Evolutionary conservation across 192 early-diverging fungal species (phyloP), one percentile per base, ranked within the genome.

Genomic region (Allomyces macrogynus): DNA sequence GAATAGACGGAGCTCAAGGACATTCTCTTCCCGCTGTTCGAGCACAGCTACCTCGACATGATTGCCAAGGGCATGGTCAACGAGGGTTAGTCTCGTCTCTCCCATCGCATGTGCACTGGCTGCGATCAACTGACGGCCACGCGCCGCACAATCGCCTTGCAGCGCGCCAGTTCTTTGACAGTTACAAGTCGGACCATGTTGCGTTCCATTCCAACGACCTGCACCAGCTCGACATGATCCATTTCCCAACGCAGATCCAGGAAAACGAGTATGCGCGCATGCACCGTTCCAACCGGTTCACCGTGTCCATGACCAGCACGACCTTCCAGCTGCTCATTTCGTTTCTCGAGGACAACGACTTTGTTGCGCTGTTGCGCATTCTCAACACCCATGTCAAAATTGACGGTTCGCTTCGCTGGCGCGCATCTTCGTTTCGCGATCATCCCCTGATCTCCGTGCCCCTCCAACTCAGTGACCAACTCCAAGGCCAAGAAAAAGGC

Each of bases 331-430:
- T 99, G 23, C 80, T 97, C 63, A 69, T 96, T 62, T 81, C 86
- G 64, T 97, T 89, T 71, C 73, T 99, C 67, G 90, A 95, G 73
- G 92, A 97, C 67, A 91, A 91, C 77, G 85, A 88, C 62, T 88
- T 86, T 63, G 88, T 88, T 70, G 74, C 92, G 54, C 67, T 99
- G 60, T 81, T 95, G 68, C 78, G 91, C 70, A 81, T 97, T 24
- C 83, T 95, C 57, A 95, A 99, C 72, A 89, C 95, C 74, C 84
- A 94, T 64, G 63, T 97, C 24, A 85, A 86, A 65, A 93, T 99
- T 25, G 74, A 83, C 69, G 81, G 61, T 73, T 7, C 32, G 3
- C 32, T 3, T 8, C 8, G 32, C 32, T 26, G 26, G 26, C 1
- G 1, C 26, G 26, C 4, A 3, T 1, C 2, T 26, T 26, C 26